Percentiles rank a stretch among this genome's conserved stretches.
These are phyloP conservation scores for Phaffia tasmanica DNA, from an alignment of 768 basidiomycete genomes.

Conservation along the genomic window DNA sequence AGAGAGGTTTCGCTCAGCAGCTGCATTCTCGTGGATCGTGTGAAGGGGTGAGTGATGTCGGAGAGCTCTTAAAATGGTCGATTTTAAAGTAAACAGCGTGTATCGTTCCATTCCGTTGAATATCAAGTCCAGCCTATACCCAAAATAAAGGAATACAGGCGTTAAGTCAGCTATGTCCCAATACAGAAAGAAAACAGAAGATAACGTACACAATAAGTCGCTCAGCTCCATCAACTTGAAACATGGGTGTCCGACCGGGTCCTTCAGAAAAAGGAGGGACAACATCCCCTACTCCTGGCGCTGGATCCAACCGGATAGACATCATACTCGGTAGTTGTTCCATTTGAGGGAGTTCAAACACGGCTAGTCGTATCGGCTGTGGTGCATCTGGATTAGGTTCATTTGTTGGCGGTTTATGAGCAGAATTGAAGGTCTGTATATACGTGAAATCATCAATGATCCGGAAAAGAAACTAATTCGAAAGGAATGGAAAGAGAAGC, in stretches of 20 bases:
- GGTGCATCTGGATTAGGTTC: not conserved
- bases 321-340: conserved; percentile 5
- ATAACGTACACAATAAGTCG: conserved; percentile 16
- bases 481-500: not conserved
- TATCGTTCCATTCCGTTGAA: not conserved
- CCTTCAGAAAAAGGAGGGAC: conserved; percentile 24
- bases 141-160: not conserved
- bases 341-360: conserved; percentile 5
- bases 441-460: not conserved
- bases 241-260: conserved; percentile 15
- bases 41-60: conserved; percentile 16
- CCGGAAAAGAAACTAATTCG: not conserved
- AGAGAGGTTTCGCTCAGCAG: not conserved
- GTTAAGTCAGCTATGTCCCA: not conserved
- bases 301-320: conserved; percentile 21
- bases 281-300: conserved; percentile 15
- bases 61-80: conserved; percentile 17
- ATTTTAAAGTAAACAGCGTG: conserved; percentile 21
- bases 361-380: conserved; percentile 13
- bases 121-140: not conserved
- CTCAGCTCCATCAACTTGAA: conserved; percentile 15
- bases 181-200: no score
- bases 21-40: conserved; percentile 2
- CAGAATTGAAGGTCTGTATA: conserved; percentile 18
- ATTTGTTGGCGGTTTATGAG: conserved; percentile 2